phyloP scores from a whole-genome alignment of 2,329 filamentous ascomycete species.

The Clarireedia paspali region DNA sequence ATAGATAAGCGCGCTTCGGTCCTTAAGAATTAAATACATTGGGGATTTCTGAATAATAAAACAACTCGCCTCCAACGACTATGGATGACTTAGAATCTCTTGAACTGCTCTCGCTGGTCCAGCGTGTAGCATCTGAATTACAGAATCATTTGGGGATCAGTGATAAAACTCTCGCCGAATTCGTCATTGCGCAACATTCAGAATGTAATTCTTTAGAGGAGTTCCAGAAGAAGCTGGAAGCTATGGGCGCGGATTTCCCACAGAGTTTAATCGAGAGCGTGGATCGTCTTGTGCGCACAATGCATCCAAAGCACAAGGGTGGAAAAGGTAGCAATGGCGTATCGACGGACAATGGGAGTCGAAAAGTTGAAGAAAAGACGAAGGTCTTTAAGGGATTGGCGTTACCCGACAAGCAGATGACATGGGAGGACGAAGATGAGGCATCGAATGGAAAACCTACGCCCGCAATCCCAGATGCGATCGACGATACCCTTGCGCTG shows the following conservation, averaged over 20 bases:
- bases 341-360: conserved; percentile 34
- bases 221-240: conserved; percentile 69
- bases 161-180: conserved; percentile 94
- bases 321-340: conserved; percentile 53
- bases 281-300: conserved; percentile 76
- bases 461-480: conserved; percentile 50
- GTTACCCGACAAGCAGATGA: conserved; percentile 67
- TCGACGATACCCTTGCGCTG: conserved; percentile 89
- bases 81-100: conserved; percentile 70
- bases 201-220: conserved; percentile 62
- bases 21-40: neutral
- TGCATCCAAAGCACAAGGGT: conserved; percentile 84
- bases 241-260: conserved; percentile 70
- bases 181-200: conserved; percentile 83
- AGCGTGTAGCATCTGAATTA: conserved; percentile 87
- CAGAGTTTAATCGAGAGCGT: conserved; percentile 83
- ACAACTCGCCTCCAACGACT: conserved; percentile 1
- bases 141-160: conserved; percentile 88
- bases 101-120: conserved; percentile 88
- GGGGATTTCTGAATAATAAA: conserved; percentile 1
- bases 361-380: conserved; percentile 60
- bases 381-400: conserved; percentile 86
- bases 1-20: neutral
- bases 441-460: conserved; percentile 25
- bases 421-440: conserved; percentile 43